phyloP scores from a whole-genome alignment of 139 green algal species.

The Coccomyxa sp. region DNA sequence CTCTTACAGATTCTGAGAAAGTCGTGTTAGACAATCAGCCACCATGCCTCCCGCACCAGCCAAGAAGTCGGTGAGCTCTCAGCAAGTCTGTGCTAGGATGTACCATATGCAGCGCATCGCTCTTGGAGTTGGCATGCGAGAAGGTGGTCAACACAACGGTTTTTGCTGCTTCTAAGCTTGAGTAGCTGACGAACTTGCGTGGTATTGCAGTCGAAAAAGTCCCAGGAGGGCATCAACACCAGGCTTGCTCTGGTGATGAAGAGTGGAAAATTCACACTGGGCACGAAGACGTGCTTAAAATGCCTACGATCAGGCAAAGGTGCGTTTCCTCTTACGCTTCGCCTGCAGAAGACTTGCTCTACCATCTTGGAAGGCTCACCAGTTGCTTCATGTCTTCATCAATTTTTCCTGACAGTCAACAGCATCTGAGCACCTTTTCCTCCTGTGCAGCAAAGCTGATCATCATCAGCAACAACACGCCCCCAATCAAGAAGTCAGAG shows the following conservation, averaged over 20 bases:
- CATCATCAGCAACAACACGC: conserved; percentile 97
- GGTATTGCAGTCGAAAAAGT: conserved; percentile 74
- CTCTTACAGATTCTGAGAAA: too few species aligned
- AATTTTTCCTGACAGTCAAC: too few species aligned
- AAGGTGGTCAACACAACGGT: not conserved
- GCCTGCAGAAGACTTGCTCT: too few species aligned
- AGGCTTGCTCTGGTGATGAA: conserved; percentile 98
- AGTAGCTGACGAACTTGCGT: not conserved
- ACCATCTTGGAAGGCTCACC: too few species aligned
- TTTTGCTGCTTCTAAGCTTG: not conserved
- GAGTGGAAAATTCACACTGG: conserved; percentile 98
- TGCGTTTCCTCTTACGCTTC: too few species aligned
- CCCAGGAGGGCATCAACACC: conserved; percentile 95
- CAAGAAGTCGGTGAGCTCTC: conserved; percentile 18
- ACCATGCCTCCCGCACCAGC: conserved; percentile 23
- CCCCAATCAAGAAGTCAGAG: conserved; percentile 92
- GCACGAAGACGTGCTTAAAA: conserved; percentile 98
- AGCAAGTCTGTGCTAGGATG: too few species aligned
- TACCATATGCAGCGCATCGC: too few species aligned
- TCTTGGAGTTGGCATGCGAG: not conserved
- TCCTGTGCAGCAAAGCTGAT: conserved; percentile 90
- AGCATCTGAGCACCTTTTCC: too few species aligned
- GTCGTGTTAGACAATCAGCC: too few species aligned
- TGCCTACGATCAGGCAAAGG: conserved; percentile 91
- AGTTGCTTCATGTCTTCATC: too few species aligned